Evolutionary conservation across 805 yeast genomes (phyloP), one percentile per base, ranked within the genome.

Genomic region (Candida sithepensis): DNA sequence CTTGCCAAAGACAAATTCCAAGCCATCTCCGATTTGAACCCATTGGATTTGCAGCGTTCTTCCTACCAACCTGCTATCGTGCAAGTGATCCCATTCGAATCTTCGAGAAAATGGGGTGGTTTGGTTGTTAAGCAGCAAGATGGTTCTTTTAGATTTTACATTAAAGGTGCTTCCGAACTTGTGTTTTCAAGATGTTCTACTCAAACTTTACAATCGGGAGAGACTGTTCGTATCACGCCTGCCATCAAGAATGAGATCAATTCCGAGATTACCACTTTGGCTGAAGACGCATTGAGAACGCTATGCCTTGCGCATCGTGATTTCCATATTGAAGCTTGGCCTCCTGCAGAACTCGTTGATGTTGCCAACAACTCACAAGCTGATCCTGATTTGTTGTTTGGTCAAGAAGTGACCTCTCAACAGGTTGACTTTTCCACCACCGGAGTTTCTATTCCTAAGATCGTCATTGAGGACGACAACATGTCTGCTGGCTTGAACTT

Each of bases 161-260:
- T 88, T 48, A 94, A 94, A 70, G 99, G 99, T 53, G 99, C 99
- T 1, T 91, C 97, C 1, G 99, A 94, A 68, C 78, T 94, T 50
- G 77, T 94, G 13, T 74, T 86, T 53, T 72, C 74, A 20, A 71
- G 77, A 56, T 85, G 96, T 63, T 67, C 78, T 1, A 72, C 59
- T 48, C 66, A 64, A 49, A 55, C 58, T 13, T 54, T 61, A 20
- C 55, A 68, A 2, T 64, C 69, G 46, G 74, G 71, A 9, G 30
- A 50, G 23, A 41, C 56, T 47, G 37, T 53, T 48, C 50, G 54
- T 56, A 52, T 64, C 58, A 66, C 68, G 2, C 57, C 58, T 42
- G 72, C 52, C 49, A 54, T 49, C 43, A 57, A 54, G 55, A 70
- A 55, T 58, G 63, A 54, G 43, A 49, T 56, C 56, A 63, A 47